Percentiles rank a stretch among this genome's conserved stretches.
Evolutionary conservation across 345 rosid genomes (phyloP).

Genomic region (Lumnitzera racemosa): DNA sequence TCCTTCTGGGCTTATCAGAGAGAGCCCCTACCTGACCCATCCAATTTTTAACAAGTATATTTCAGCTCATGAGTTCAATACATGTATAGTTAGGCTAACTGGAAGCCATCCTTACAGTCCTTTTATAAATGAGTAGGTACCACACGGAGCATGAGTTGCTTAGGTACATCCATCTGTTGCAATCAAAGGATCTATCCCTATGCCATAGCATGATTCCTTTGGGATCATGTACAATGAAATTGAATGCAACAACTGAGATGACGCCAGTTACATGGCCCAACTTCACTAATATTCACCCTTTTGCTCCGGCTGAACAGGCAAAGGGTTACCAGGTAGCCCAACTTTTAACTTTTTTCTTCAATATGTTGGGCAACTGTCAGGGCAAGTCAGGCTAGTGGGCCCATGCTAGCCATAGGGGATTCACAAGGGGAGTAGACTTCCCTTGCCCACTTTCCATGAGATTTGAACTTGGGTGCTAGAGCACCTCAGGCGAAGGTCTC

Average conservation of each 20-base stretch:
- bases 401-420: too few relatives aligned
- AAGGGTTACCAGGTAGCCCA: slow-evolving; percentile 73
- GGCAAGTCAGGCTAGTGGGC: too few relatives aligned
- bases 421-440: too few relatives aligned
- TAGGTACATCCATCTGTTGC: slow-evolving; percentile 67
- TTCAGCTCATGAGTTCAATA: slow-evolving; percentile 13
- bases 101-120: slow-evolving; percentile 10
- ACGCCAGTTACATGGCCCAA: slow-evolving; percentile 93
- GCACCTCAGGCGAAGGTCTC: too few relatives aligned
- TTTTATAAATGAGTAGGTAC: slow-evolving; percentile 36
- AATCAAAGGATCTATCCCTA: slow-evolving; percentile 86
- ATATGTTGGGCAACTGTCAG: too few relatives aligned
- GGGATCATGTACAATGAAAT: slow-evolving; percentile 98
- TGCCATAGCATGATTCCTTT: slow-evolving; percentile 99
- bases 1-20: slow-evolving; percentile 63
- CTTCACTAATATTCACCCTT: slow-evolving; percentile 87
- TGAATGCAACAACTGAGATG: slow-evolving; percentile 98
- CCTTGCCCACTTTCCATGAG: too few relatives aligned
- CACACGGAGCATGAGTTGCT: slow-evolving; percentile 96
- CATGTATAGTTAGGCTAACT: slow-evolving; percentile 5
- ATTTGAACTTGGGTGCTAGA: too few relatives aligned
- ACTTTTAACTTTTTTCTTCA: too few relatives aligned
- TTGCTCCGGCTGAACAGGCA: slow-evolving; percentile 78
- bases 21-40: slow-evolving; percentile 73
- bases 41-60: slow-evolving; percentile 79